These are phyloP conservation scores for Evernia prunastri DNA, from an alignment of 495 filamentous ascomycete species.

Conservation along the genomic window DNA sequence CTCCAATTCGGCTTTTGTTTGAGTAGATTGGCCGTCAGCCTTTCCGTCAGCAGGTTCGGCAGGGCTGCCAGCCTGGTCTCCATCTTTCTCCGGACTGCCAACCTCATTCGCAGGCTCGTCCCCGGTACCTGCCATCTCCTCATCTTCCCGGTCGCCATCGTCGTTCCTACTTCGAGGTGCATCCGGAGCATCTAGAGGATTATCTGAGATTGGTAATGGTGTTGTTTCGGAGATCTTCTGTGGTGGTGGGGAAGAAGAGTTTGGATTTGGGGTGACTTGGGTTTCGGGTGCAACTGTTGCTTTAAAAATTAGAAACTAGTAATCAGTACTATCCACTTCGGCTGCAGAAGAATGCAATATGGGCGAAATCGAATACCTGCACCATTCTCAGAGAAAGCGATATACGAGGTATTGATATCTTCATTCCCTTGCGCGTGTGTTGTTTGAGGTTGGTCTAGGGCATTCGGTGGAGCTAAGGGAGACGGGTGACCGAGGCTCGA, in stretches of 20 bases:
- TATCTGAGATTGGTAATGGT: conserved; percentile 59
- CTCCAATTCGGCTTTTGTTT: conserved; percentile 74
- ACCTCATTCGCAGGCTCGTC: conserved; percentile 54
- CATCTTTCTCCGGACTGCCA: conserved; percentile 42
- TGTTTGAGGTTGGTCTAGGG: conserved; percentile 15
- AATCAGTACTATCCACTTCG: background rate
- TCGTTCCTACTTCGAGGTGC: conserved; percentile 63
- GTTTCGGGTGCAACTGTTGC: conserved; percentile 3
- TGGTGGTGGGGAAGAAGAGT: conserved; percentile 31
- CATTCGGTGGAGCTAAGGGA: conserved; percentile 2
- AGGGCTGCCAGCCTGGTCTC: conserved; percentile 23
- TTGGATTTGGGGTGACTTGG: background rate
- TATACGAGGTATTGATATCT: background rate
- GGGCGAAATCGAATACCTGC: background rate
- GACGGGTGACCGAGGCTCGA: conserved; percentile 47
- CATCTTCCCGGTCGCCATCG: conserved; percentile 62
- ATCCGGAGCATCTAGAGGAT: conserved; percentile 77
- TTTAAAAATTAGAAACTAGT: background rate
- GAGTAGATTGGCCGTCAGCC: conserved; percentile 44
- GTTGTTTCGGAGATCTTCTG: conserved; percentile 45
- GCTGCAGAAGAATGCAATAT: background rate
- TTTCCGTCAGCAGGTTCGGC: conserved; percentile 39
- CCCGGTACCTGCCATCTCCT: conserved; percentile 76
- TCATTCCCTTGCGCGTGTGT: conserved; percentile 10
- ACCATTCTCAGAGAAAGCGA: background rate